Evolutionary conservation across 306 rosid genomes (phyloP), one percentile per base, ranked within the genome.

Genomic region (Argentina anserina): DNA sequence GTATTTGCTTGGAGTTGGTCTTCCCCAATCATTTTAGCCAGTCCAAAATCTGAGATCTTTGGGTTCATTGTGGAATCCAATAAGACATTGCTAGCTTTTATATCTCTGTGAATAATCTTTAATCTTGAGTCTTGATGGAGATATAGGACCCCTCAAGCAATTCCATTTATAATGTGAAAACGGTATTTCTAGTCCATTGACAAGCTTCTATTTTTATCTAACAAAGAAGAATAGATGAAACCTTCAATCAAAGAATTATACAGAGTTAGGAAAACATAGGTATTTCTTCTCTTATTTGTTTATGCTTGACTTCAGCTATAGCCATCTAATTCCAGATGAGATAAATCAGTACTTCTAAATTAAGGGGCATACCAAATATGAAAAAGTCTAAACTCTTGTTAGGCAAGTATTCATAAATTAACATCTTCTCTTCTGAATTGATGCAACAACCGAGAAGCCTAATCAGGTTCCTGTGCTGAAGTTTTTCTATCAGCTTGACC

Each of bases 71-170:
- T 25, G 40, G 78, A 71, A 67, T 88, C 93, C 2, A 90, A 25
- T 67, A 90, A 71, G 20, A 90, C 84, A 76, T 90, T 90, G 69
- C 92, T 80, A 2, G 89, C 91, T 76, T 90, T 90, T 23, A 90
- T 20, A 50, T 90, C 92, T 72, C 92, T 82, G 25, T 86, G 92
- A 63, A 88, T 84, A 56, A 90, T 83, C 78, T 84, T 82, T 21
- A 90, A 62, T 67, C 90, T 83, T 6, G 93, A 90, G 77, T 86
- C 93, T 6, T 80, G 93, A 75, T 88, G 92, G 72, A 90, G 94
- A 26, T 90, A 86, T 28, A 90, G 66, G 23, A 90, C 39, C 1
- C 94, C 92, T 69, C 90, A 78, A 72, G 88, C 88, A 74, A 90
- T 13, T 6, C 86, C 87, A n/a, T 75, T 76, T 0, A 87, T 85